Conservation (phyloP, 1,284 basidiomycete species). For the Fomitopsis palustris region DNA sequence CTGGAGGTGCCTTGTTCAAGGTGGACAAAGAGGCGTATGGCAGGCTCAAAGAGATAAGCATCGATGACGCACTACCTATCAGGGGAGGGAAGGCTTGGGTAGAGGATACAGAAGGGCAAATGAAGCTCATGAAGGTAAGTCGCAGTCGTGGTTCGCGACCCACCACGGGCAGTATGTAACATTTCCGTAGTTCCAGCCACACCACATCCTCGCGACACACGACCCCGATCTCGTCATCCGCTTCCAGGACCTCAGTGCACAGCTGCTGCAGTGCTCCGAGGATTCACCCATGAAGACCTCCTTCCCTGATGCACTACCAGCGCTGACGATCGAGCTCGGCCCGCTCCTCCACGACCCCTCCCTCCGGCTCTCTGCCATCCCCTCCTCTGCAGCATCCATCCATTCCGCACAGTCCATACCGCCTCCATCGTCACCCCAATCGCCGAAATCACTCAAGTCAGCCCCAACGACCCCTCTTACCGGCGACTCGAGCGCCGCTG, state of each 20-base stretch:
- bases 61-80: slow-evolving; percentile 30
- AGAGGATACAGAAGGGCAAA: slow-evolving; percentile 41
- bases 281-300: slow-evolving; percentile 43
- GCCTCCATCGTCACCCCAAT: background rate
- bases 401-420: slow-evolving; percentile 11
- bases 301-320: slow-evolving; percentile 59
- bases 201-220: slow-evolving; percentile 64
- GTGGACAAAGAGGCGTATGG: slow-evolving; percentile 46
- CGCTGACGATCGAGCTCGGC: slow-evolving; percentile 60
- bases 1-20: slow-evolving; percentile 39
- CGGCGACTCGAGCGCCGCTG: background rate
- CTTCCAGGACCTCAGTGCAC: slow-evolving; percentile 68
- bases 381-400: slow-evolving; percentile 1
- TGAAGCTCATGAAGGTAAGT: slow-evolving; percentile 48
- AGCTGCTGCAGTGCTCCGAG: slow-evolving; percentile 51
- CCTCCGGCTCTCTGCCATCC: slow-evolving; percentile 26
- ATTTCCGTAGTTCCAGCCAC: slow-evolving; percentile 51
- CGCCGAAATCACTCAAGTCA: background rate
- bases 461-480: background rate
- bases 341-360: slow-evolving; percentile 45
- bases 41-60: slow-evolving; percentile 17
- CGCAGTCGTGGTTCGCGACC: background rate
- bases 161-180: background rate
- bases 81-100: slow-evolving; percentile 52
- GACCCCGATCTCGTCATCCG: slow-evolving; percentile 65